A percentile compares a stretch with the other conserved stretches of the same genome.
phyloP scores from a whole-genome alignment of 2,329 filamentous ascomycete species.

The Diaporthe humulicola region DNA sequence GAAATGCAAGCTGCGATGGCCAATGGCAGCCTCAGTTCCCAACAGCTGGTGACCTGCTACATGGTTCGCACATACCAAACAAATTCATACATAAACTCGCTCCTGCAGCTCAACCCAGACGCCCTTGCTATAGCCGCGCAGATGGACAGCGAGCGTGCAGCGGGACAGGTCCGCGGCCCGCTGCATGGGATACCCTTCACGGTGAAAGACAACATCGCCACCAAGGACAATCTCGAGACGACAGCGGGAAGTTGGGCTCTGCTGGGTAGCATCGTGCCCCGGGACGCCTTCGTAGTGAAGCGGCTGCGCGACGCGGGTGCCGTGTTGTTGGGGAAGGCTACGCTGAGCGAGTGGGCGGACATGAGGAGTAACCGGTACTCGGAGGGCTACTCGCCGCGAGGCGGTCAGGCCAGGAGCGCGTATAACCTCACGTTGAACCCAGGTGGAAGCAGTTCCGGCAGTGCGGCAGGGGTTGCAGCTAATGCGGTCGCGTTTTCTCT shows the following conservation, averaged over 20 bases:
- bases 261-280: constrained; percentile 73
- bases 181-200: constrained; percentile 83
- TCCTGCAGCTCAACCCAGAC: constrained; percentile 79
- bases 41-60: constrained; percentile 74
- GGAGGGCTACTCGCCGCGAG: constrained; percentile 72
- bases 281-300: constrained; percentile 75
- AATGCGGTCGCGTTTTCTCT: constrained; percentile 71
- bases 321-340: constrained; percentile 78
- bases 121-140: constrained; percentile 70
- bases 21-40: constrained; percentile 67
- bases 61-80: constrained; percentile 72
- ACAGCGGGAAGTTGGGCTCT: constrained; percentile 79
- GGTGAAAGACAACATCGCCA: constrained; percentile 81
- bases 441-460: constrained; percentile 77
- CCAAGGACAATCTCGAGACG: constrained; percentile 78
- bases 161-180: constrained; percentile 70
- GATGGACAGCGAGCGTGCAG: constrained; percentile 71
- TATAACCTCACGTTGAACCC: constrained; percentile 79
- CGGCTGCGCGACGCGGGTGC: constrained; percentile 75
- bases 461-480: constrained; percentile 72
- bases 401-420: constrained; percentile 73
- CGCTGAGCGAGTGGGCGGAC: constrained; percentile 80
- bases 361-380: constrained; percentile 78
- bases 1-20: constrained; percentile 72
- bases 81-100: constrained; percentile 72